phyloP scores from a whole-genome alignment of 495 filamentous ascomycete species.

The Geoglossum glabrum region DNA sequence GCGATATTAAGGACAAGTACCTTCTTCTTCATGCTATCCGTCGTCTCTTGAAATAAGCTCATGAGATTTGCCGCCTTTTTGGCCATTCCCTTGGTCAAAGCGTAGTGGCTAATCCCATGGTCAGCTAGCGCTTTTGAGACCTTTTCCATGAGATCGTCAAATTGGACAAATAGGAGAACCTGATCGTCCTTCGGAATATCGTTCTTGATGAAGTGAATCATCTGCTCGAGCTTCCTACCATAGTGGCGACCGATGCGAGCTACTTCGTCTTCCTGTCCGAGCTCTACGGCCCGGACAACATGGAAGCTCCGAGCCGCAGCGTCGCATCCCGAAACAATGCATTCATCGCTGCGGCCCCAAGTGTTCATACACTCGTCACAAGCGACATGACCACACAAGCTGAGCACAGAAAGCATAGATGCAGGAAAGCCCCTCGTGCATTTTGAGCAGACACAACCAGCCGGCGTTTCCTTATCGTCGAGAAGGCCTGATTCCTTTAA shows the following conservation, averaged over 20 bases:
- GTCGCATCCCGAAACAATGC: constrained; percentile 8
- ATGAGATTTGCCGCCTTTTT: constrained; percentile 17
- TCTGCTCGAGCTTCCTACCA: constrained; percentile 12
- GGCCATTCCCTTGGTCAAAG: constrained; percentile 14
- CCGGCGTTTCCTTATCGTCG: constrained; percentile 1
- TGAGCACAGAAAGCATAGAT: constrained; percentile 10
- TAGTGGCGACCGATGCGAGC: constrained; percentile 9
- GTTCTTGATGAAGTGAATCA: constrained; percentile 11
- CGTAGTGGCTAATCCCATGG: constrained; percentile 17
- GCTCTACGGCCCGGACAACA: constrained; percentile 6
- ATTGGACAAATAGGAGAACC: constrained; percentile 22
- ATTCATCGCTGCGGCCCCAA: constrained; percentile 2
- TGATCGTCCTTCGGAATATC: constrained; percentile 14
- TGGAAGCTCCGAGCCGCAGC: constrained; percentile 6
- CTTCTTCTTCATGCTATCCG: constrained; percentile 16
- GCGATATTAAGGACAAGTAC: constrained; percentile 48
- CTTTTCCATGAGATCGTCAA: constrained; percentile 11
- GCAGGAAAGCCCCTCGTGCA: not conserved
- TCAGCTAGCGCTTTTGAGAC: constrained; percentile 17
- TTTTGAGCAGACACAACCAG: constrained; percentile 1
- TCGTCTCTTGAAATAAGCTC: constrained; percentile 23
- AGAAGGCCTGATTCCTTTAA: constrained; percentile 13
- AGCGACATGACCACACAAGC: constrained; percentile 18
- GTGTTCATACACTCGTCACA: constrained; percentile 13
- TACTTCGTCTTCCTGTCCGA: constrained; percentile 10